Evolutionary conservation across 371 early-diverging fungal genomes (phyloP).

Genomic region (Paramicrosporidium saccamoebae): DNA sequence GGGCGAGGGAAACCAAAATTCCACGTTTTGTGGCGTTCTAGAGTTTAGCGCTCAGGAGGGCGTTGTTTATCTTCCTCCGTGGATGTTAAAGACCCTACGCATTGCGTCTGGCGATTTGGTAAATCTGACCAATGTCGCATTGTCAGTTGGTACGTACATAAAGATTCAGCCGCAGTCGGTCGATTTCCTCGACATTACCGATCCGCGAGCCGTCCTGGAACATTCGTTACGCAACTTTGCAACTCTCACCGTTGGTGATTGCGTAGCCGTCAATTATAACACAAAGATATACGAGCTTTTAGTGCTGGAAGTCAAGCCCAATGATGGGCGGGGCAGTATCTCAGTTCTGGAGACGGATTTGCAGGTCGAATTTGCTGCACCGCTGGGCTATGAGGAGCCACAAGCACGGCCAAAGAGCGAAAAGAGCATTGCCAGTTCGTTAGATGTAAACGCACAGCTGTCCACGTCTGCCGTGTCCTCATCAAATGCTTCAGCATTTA

Average conservation of each 20-base stretch:
- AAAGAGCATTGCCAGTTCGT: background rate
- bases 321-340: constrained; percentile 26
- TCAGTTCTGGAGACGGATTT: constrained; percentile 95
- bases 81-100: constrained; percentile 85
- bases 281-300: constrained; percentile 51
- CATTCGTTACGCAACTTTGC: constrained; percentile 77
- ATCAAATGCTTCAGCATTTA: constrained; percentile 2
- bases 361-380: constrained; percentile 92
- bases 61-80: constrained; percentile 72
- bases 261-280: constrained; percentile 73
- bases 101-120: constrained; percentile 39
- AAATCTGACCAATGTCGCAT: constrained; percentile 30
- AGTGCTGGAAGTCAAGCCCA: constrained; percentile 68
- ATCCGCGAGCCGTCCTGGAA: constrained; percentile 94
- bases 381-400: constrained; percentile 86
- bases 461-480: background rate
- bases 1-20: constrained; percentile 11
- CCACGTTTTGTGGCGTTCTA: constrained; percentile 85
- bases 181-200: constrained; percentile 89
- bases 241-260: constrained; percentile 72
- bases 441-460: background rate
- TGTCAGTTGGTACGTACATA: constrained; percentile 68
- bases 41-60: constrained; percentile 97
- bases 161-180: constrained; percentile 91
- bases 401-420: constrained; percentile 7